phyloP scores from a whole-genome alignment of 2,329 filamentous ascomycete species.

The Fusarium mexicanum region DNA sequence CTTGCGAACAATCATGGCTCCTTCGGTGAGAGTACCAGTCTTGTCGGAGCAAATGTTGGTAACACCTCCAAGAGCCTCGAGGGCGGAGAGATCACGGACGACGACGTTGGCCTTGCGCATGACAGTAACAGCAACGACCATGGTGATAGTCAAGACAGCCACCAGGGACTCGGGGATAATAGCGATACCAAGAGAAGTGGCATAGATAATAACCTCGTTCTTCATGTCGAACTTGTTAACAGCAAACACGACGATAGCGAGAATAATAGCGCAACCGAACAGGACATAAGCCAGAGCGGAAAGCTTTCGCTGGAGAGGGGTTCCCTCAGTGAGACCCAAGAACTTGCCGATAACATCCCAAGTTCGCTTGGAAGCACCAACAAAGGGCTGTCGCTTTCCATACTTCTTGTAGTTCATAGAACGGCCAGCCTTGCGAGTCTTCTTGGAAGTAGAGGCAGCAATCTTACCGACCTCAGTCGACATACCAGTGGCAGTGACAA shows the following conservation, averaged over 20 bases:
- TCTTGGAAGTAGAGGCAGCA: slow-evolving; percentile 64
- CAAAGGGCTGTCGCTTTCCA: slow-evolving; percentile 59
- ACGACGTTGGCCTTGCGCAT: slow-evolving; percentile 74
- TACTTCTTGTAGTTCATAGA: slow-evolving; percentile 65
- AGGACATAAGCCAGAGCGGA: slow-evolving; percentile 81
- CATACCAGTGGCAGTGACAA: slow-evolving; percentile 79
- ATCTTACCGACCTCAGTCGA: slow-evolving; percentile 76
- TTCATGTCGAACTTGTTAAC: slow-evolving; percentile 63
- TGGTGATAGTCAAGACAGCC: slow-evolving; percentile 75
- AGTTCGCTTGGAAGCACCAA: slow-evolving; percentile 57
- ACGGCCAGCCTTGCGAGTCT: slow-evolving; percentile 64
- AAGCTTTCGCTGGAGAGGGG: slow-evolving; percentile 80
- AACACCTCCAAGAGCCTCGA: slow-evolving; percentile 76
- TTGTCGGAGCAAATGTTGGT: slow-evolving; percentile 80
- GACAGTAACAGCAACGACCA: slow-evolving; percentile 71
- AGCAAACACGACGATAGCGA: slow-evolving; percentile 67
- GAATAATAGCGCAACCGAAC: slow-evolving; percentile 73
- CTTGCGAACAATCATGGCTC: slow-evolving; percentile 75
- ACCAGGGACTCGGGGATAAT: slow-evolving; percentile 74
- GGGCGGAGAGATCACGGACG: slow-evolving; percentile 71
- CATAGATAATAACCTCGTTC: slow-evolving; percentile 66
- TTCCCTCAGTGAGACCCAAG: slow-evolving; percentile 72
- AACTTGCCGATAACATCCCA: slow-evolving; percentile 65
- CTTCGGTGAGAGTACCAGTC: slow-evolving; percentile 74
- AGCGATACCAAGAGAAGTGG: slow-evolving; percentile 67